These are phyloP conservation scores for Saccharomyces hybrid DNA, from an alignment of 1,139 yeast species.

Conservation along the genomic window DNA sequence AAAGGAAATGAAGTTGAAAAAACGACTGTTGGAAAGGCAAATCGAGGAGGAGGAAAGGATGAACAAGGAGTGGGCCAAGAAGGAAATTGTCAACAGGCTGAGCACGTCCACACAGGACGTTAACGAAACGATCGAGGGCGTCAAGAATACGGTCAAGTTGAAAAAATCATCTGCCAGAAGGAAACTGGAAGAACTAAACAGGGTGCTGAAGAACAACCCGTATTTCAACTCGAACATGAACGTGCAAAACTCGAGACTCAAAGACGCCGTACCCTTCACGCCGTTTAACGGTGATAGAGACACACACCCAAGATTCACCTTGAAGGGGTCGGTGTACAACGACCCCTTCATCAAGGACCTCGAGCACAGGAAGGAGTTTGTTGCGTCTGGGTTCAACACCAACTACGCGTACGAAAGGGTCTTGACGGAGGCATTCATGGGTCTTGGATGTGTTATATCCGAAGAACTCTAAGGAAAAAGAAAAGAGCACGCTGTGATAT, in stretches of 20 bases:
- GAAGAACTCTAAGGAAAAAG: slow-evolving; percentile 43
- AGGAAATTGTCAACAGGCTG: slow-evolving; percentile 64
- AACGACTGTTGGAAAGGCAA: slow-evolving; percentile 56
- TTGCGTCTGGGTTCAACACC: slow-evolving; percentile 81
- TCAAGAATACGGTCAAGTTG: slow-evolving; percentile 49
- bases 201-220: slow-evolving; percentile 32
- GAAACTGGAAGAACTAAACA: slow-evolving; percentile 56
- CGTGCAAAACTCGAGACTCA: slow-evolving; percentile 13
- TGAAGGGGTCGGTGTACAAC: slow-evolving; percentile 40
- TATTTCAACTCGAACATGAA: slow-evolving; percentile 22
- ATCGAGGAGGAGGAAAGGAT: slow-evolving; percentile 64
- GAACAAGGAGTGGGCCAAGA: slow-evolving; percentile 49
- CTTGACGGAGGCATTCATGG: slow-evolving; percentile 81
- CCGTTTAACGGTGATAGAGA: slow-evolving; percentile 91
- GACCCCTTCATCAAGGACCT: slow-evolving; percentile 59
- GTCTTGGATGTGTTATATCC: slow-evolving; percentile 72
- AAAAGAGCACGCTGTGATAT: slow-evolving; percentile 2
- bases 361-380: slow-evolving; percentile 56
- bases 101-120: slow-evolving; percentile 38
- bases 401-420: slow-evolving; percentile 66
- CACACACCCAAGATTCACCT: slow-evolving; percentile 37
- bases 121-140: slow-evolving; percentile 44
- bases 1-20: slow-evolving; percentile 52
- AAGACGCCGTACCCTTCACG: slow-evolving; percentile 57
- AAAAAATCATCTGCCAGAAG: slow-evolving; percentile 62